phyloP scores from a whole-genome alignment of 257 asterid genomes.

The Jaltomata sinuosa region DNA sequence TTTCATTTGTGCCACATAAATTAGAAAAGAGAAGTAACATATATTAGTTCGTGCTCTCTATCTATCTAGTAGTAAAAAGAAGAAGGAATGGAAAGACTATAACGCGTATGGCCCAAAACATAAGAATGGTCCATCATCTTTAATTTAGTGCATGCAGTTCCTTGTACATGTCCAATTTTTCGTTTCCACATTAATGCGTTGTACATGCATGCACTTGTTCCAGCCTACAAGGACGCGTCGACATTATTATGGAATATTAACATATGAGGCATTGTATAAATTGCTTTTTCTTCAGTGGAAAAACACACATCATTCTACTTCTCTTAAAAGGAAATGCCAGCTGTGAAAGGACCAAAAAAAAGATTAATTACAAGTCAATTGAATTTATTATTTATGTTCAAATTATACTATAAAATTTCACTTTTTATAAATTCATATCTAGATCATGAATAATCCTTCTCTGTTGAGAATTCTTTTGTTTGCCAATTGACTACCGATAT shows the following conservation, averaged over 20 bases:
- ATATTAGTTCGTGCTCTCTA: no score
- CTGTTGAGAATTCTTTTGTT: no score
- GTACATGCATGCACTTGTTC: not conserved
- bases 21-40: no score
- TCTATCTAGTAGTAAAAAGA: no score
- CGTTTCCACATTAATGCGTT: not conserved
- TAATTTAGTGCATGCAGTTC: not conserved
- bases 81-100: not conserved
- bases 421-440: no score
- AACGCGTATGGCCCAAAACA: not conserved
- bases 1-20: no score
- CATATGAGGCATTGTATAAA: not conserved
- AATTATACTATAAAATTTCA: no score
- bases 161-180: not conserved
- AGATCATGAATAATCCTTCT: no score
- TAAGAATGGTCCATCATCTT: not conserved
- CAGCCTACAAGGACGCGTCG: not conserved
- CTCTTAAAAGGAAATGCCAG: not conserved
- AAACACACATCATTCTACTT: not conserved
- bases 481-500: not conserved
- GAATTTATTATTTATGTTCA: no score
- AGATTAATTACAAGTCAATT: no score
- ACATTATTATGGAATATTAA: not conserved
- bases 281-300: not conserved
- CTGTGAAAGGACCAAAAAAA: not conserved